Evolutionary conservation across 169 alveolate species (phyloP).

Genomic region (Plasmodium inui): DNA sequence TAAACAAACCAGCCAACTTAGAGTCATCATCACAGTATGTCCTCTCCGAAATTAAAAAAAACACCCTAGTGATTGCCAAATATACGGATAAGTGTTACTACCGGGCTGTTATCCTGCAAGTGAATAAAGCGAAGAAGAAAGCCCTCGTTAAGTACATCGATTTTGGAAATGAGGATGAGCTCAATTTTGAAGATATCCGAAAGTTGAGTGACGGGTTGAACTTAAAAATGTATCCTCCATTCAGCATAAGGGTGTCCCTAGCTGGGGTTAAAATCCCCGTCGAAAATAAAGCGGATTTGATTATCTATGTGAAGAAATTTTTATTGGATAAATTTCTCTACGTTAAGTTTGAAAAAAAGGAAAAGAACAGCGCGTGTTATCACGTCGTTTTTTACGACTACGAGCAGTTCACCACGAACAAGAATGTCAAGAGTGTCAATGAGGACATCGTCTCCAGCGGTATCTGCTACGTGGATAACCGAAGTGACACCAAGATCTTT

Average conservation of each 20-base stretch:
- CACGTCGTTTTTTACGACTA: conserved; percentile 72
- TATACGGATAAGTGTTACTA: conserved; percentile 57
- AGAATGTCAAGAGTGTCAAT: conserved; percentile 70
- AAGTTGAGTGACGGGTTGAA: conserved; percentile 38
- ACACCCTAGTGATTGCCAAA: conserved; percentile 66
- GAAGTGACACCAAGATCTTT: conserved; percentile 68
- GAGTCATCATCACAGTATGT: conserved; percentile 1
- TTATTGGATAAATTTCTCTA: conserved; percentile 64
- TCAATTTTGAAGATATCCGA: conserved; percentile 40
- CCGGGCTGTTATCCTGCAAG: conserved; percentile 51
- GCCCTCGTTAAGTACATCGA: conserved; percentile 60
- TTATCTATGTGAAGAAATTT: conserved; percentile 28
- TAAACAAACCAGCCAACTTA: conserved; percentile 18
- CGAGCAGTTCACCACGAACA: conserved; percentile 63
- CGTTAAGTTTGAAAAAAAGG: conserved; percentile 68
- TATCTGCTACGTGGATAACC: conserved; percentile 50
- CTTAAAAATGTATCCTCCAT: conserved; percentile 42
- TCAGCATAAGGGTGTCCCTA: conserved; percentile 22
- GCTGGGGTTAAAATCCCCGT: conserved; percentile 69
- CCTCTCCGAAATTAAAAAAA: conserved; percentile 27
- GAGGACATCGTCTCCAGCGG: conserved; percentile 57
- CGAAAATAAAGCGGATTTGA: conserved; percentile 61
- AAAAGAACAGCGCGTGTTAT: neutral
- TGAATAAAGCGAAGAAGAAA: conserved; percentile 52
- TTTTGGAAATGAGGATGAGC: conserved; percentile 72